phyloP scores from a whole-genome alignment of 768 basidiomycete species.

The Amanita phalloides region DNA sequence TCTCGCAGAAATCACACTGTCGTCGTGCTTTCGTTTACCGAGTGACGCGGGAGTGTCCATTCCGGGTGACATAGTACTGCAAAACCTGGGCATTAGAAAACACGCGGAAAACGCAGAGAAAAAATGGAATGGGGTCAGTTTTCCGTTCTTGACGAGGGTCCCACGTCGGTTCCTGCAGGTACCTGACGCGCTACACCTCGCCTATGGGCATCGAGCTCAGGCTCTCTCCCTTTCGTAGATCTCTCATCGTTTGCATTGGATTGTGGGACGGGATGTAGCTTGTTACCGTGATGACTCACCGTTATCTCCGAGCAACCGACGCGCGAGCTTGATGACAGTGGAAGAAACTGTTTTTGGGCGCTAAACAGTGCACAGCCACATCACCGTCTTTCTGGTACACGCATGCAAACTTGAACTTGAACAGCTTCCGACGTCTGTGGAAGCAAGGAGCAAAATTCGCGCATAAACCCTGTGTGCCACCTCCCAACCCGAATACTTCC shows the following conservation, averaged over 20 bases:
- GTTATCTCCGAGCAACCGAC: no score
- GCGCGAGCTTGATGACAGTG: no score
- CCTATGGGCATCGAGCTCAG: conserved; percentile 27
- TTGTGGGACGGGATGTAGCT: not conserved
- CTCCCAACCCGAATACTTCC: no score
- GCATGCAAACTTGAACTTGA: not conserved
- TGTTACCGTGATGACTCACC: no score
- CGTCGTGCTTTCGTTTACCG: not conserved
- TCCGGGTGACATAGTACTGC: not conserved
- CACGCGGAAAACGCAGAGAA: not conserved
- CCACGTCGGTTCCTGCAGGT: conserved; percentile 35
- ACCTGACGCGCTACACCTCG: conserved; percentile 26
- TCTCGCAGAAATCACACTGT: not conserved
- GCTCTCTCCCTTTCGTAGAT: conserved; percentile 22
- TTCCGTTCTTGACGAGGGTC: conserved; percentile 45
- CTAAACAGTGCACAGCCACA: conserved; percentile 4
- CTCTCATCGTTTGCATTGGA: conserved; percentile 26
- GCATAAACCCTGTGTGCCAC: not conserved
- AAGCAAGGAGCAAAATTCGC: not conserved
- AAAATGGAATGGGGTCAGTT: conserved; percentile 27
- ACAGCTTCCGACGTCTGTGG: not conserved
- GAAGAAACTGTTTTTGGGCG: not conserved
- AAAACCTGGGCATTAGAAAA: not conserved
- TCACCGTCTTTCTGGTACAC: not conserved
- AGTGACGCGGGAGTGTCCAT: not conserved